Percentiles rank a stretch among this genome's conserved stretches.
These are phyloP conservation scores for Aspergillus fumigatiaffinis DNA, from an alignment of 2,329 filamentous ascomycete genomes.

Conservation along the genomic window DNA sequence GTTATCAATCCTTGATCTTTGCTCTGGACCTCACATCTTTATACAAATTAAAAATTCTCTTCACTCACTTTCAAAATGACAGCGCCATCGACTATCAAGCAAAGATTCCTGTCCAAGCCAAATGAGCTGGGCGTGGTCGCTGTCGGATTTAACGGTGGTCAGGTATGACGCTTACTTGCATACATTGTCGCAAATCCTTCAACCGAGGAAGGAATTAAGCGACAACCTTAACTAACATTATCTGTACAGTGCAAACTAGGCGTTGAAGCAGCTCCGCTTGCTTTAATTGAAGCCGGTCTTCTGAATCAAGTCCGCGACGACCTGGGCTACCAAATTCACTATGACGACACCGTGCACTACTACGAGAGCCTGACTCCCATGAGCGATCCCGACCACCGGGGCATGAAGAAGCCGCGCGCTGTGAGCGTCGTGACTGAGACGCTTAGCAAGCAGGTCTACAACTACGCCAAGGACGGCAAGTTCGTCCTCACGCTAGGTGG, in stretches of 20 bases:
- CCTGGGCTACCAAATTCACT: conserved; percentile 81
- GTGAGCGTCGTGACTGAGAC: conserved; percentile 80
- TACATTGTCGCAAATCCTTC: neutral
- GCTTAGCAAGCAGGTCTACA: conserved; percentile 81
- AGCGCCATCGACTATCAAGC: conserved; percentile 54
- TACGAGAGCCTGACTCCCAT: conserved; percentile 71
- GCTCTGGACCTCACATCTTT: neutral
- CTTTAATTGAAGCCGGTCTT: conserved; percentile 83
- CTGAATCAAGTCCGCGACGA: conserved; percentile 78
- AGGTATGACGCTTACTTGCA: conserved; percentile 56
- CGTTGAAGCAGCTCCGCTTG: conserved; percentile 84
- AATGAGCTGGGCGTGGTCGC: conserved; percentile 86
- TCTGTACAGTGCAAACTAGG: conserved; percentile 72
- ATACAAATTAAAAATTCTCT: conserved; percentile 3
- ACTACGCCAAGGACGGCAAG: conserved; percentile 75
- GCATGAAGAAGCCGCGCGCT: conserved; percentile 89
- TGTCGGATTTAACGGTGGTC: conserved; percentile 93
- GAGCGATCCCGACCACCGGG: conserved; percentile 71
- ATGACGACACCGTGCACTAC: conserved; percentile 75
- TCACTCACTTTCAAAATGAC: conserved; percentile 42
- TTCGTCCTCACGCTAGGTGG: conserved; percentile 91
- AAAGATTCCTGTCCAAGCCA: conserved; percentile 74
- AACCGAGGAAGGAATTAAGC: neutral
- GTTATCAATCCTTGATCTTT: conserved; percentile 8
- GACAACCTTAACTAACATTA: neutral